phyloP scores from a whole-genome alignment of 2,329 filamentous ascomycete genomes.

The Aspergillus transmontanensis region DNA sequence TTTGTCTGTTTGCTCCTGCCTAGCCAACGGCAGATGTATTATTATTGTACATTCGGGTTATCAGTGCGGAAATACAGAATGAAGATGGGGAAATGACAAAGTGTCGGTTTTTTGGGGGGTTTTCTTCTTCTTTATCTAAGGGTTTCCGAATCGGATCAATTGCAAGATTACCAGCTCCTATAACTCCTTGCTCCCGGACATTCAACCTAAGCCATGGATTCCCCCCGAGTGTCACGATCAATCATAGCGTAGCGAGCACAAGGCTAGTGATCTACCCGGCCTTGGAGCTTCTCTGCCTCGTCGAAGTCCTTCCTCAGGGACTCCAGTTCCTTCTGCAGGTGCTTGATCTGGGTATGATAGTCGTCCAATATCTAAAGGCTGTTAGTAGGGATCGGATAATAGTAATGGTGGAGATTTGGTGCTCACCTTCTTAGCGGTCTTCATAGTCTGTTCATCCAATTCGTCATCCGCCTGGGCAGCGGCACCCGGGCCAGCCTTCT shows the following conservation, averaged over 20 bases:
- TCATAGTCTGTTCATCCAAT: conserved; percentile 61
- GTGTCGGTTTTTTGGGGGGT: not conserved
- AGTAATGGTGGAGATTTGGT: too few relatives aligned
- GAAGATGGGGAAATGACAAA: conserved; percentile 24
- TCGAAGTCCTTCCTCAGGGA: conserved; percentile 62
- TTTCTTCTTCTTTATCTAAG: not conserved
- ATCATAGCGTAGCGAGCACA: conserved; percentile 2
- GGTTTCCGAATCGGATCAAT: conserved; percentile 6
- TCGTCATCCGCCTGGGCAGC: conserved; percentile 46
- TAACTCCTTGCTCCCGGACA: conserved; percentile 14
- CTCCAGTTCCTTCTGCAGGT: conserved; percentile 63
- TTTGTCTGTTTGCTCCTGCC: conserved; percentile 7
- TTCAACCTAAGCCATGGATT: conserved; percentile 12
- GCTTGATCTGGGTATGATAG: conserved; percentile 54
- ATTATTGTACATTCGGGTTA: conserved; percentile 33
- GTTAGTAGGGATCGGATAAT: conserved; percentile 30
- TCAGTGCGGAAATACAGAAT: conserved; percentile 18
- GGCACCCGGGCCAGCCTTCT: conserved; percentile 51
- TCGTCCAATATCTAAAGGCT: conserved; percentile 50
- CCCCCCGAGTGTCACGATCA: conserved; percentile 1
- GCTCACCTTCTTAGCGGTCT: conserved; percentile 62
- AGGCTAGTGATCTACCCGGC: conserved; percentile 21
- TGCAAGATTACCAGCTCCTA: conserved; percentile 16
- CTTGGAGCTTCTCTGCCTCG: conserved; percentile 52
- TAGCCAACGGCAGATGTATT: conserved; percentile 35